These are phyloP conservation scores for Scopulariopsis brevicaulis DNA, from an alignment of 2,329 filamentous ascomycete genomes.

Conservation along the genomic window DNA sequence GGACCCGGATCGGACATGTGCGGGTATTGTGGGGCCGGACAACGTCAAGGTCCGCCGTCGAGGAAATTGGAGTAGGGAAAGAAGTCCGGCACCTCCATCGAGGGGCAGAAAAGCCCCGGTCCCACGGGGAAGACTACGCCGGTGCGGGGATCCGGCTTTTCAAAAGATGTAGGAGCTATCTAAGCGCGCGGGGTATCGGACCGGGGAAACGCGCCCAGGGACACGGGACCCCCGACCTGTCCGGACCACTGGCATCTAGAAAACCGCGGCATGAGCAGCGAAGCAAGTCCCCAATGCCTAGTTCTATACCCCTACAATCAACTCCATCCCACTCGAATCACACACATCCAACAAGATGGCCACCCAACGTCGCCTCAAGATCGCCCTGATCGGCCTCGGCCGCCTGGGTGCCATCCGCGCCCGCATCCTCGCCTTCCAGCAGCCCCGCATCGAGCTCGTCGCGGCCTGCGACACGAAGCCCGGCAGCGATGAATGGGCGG, in stretches of 20 bases:
- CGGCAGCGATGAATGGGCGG: constrained; percentile 17
- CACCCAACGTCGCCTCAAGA: constrained; percentile 9
- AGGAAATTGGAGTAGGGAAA: neutral
- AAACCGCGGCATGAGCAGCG: neutral
- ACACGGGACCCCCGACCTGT: neutral
- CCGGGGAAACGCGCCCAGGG: neutral
- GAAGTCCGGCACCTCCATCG: neutral
- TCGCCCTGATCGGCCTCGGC: constrained; percentile 16
- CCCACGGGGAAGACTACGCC: neutral
- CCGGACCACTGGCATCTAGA: neutral
- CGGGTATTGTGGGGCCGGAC: neutral
- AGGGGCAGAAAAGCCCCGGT: neutral
- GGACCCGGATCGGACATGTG: neutral
- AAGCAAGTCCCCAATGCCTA: neutral
- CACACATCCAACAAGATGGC: constrained; percentile 5
- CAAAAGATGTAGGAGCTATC: neutral
- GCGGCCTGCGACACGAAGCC: constrained; percentile 20
- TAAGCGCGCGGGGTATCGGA: neutral
- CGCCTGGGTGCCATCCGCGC: constrained; percentile 18
- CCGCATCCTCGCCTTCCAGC: constrained; percentile 19
- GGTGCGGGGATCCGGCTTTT: neutral
- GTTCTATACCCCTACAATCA: neutral
- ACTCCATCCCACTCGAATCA: neutral
- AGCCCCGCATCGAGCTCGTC: constrained; percentile 21
- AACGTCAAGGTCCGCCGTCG: neutral